Evolutionary conservation across 345 rosid species (phyloP).

Genomic region (Salix brachista): DNA sequence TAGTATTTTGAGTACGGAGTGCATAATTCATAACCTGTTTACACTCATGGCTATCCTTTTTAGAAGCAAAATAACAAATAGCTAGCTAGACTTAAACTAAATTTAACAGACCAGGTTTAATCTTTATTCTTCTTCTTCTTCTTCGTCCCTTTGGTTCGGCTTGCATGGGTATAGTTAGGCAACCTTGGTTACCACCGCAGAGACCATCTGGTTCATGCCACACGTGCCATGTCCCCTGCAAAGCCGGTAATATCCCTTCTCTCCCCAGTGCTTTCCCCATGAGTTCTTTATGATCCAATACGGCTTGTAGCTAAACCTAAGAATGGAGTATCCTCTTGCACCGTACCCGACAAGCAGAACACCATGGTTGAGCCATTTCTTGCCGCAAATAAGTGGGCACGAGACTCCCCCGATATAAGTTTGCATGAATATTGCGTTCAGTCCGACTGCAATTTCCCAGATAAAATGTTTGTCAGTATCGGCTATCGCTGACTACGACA

Average conservation of each 20-base stretch:
- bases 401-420: slow-evolving; percentile 90
- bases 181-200: slow-evolving; percentile 62
- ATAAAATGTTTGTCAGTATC: background rate
- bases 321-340: slow-evolving; percentile 66
- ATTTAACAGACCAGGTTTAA: background rate
- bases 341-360: slow-evolving; percentile 80
- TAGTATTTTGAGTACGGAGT: no score
- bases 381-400: slow-evolving; percentile 76
- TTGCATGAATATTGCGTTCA: slow-evolving; percentile 84
- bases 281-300: slow-evolving; percentile 91
- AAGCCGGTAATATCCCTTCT: slow-evolving; percentile 68
- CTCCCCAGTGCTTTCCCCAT: slow-evolving; percentile 86
- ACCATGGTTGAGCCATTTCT: slow-evolving; percentile 67
- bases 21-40: no score
- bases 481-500: background rate
- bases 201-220: slow-evolving; percentile 81
- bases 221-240: slow-evolving; percentile 75
- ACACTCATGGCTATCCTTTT: no score
- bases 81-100: background rate
- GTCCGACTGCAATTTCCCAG: slow-evolving; percentile 46
- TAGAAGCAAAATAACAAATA: background rate
- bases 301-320: slow-evolving; percentile 60
- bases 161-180: slow-evolving; percentile 1
- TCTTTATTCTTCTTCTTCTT: no score
- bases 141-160: background rate